These are phyloP conservation scores for Acanthamoeba healyi DNA, from an alignment of 208 protist genomes.

Conservation along the genomic window DNA sequence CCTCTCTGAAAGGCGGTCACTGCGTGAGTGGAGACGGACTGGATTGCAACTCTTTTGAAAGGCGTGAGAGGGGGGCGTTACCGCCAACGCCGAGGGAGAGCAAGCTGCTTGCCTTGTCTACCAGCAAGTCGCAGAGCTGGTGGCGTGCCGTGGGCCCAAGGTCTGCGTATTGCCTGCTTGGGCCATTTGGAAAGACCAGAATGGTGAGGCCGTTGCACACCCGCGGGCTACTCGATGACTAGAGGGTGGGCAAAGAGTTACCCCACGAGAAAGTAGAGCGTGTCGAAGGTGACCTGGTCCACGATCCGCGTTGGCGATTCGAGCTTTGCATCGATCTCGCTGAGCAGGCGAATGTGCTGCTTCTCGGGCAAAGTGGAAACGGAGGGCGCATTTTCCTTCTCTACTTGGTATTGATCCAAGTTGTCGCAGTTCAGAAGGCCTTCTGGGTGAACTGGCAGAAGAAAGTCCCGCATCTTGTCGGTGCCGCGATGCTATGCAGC, in stretches of 20 bases:
- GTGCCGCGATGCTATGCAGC: too few relatives aligned
- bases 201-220: too few relatives aligned
- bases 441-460: conserved; percentile 20
- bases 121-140: background rate
- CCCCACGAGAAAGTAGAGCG: conserved; percentile 66
- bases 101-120: conserved; percentile 5
- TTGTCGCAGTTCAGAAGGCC: background rate
- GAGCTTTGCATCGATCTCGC: background rate
- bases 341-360: background rate
- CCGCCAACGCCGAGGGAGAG: background rate
- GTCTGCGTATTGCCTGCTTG: background rate
- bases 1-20: background rate
- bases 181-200: too few relatives aligned
- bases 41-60: background rate
- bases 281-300: conserved; percentile 13
- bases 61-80: background rate
- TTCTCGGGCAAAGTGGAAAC: conserved; percentile 27
- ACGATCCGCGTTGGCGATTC: background rate
- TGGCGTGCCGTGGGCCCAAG: background rate
- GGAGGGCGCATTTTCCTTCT: conserved; percentile 49
- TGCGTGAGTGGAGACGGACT: background rate
- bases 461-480: conserved; percentile 12
- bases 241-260: background rate
- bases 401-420: conserved; percentile 36
- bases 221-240: too few relatives aligned